Conservation (phyloP, 176 grass and related monocot genomes). For the maize (Zea mays) region Zm-B73-REFERENCE-NAM-5.0 NC_050104.1:129327001-129327500, state of each 20-base stretch:
- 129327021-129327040: conserved; percentile 21
- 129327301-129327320: conserved; percentile 73
- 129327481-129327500: conserved; percentile 9
- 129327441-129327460: conserved; percentile 26
- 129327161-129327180: conserved; percentile 56
- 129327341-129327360: conserved; percentile 14
- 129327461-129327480: not conserved
- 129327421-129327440: not conserved
- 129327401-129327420: conserved; percentile 13
- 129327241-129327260: conserved; percentile 90
- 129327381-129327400: conserved; percentile 39
- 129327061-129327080: conserved; percentile 41
- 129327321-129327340: conserved; percentile 61
- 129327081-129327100: conserved; percentile 44
- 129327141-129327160: conserved; percentile 86
- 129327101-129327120: conserved; percentile 32
- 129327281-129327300: conserved; percentile 70
- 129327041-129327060: conserved; percentile 3
- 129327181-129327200: conserved; percentile 79
- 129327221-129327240: conserved; percentile 83
- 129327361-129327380: conserved; percentile 21
- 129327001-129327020: not conserved
- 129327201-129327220: conserved; percentile 71
- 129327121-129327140: conserved; percentile 74
- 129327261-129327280: conserved; percentile 89